A percentile compares a stretch with the other conserved stretches of the same genome.
Evolutionary conservation across 2,329 filamentous ascomycete genomes (phyloP).

Genomic region (Zasmidium angulare): DNA sequence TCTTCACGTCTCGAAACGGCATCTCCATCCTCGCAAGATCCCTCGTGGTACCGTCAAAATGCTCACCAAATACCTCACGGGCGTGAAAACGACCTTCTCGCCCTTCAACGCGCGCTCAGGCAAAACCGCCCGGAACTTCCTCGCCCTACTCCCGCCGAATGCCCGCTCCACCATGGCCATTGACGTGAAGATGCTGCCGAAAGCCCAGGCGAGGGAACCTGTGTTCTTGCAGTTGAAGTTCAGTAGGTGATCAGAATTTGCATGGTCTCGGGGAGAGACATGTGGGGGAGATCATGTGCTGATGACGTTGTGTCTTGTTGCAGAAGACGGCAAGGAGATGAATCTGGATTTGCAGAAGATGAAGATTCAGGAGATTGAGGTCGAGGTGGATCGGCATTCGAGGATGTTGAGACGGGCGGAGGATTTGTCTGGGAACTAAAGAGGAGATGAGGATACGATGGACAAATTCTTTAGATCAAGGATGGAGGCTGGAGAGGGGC

Average conservation of each 20-base stretch:
- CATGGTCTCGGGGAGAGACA: too few relatives aligned
- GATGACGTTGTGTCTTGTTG: constrained; percentile 19
- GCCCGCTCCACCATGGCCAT: constrained; percentile 76
- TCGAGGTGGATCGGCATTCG: constrained; percentile 89
- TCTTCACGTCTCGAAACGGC: not conserved
- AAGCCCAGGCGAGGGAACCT: constrained; percentile 63
- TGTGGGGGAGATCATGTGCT: constrained; percentile 9
- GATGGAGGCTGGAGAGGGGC: too few relatives aligned
- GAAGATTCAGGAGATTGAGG: constrained; percentile 80
- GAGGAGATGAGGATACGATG: not conserved
- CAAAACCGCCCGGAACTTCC: constrained; percentile 83
- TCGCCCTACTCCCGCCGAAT: constrained; percentile 77
- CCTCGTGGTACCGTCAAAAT: constrained; percentile 50
- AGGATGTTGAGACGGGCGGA: constrained; percentile 77
- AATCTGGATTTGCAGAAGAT: constrained; percentile 76
- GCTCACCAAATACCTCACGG: constrained; percentile 84
- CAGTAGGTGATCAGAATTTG: constrained; percentile 70
- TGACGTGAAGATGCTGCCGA: constrained; percentile 70
- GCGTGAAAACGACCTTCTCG: constrained; percentile 85
- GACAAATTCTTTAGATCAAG: too few relatives aligned
- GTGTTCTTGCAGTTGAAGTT: constrained; percentile 78
- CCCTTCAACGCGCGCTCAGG: constrained; percentile 74
- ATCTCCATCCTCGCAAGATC: not conserved
- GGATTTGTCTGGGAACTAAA: constrained; percentile 60
- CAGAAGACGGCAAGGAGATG: constrained; percentile 92